phyloP scores from a whole-genome alignment of 2,329 filamentous ascomycete species.

The Phoma sp. region DNA sequence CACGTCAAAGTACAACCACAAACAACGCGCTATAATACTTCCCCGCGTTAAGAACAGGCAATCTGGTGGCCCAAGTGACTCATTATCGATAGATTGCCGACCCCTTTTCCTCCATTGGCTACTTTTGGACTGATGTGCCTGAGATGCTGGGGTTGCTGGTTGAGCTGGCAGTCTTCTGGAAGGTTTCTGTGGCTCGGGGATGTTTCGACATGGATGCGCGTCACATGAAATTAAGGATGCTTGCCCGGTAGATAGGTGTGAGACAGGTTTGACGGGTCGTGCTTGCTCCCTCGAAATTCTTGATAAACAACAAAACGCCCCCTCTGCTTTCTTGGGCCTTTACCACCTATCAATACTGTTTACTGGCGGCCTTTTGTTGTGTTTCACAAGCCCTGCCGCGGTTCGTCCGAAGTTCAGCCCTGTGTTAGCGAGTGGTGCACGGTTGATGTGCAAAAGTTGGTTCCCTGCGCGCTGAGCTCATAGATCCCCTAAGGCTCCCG shows the following conservation, averaged over 20 bases:
- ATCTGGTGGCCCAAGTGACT: conserved; percentile 24
- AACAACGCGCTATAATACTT: conserved; percentile 20
- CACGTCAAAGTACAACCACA: conserved; percentile 7
- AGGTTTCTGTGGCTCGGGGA: conserved; percentile 9
- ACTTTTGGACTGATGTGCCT: conserved; percentile 11
- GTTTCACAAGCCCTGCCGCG: conserved; percentile 11
- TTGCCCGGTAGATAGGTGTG: conserved; percentile 3
- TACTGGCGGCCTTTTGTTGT: conserved; percentile 8
- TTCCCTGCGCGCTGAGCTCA: conserved; percentile 21
- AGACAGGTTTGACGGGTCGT: conserved; percentile 15
- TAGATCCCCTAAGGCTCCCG: conserved; percentile 22
- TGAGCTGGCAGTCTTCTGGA: conserved; percentile 12
- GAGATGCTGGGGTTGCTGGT: conserved; percentile 15
- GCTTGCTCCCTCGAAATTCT: not conserved
- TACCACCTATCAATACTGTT: conserved; percentile 16
- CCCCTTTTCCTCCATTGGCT: conserved; percentile 32
- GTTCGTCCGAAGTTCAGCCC: conserved; percentile 16
- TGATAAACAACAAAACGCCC: conserved; percentile 5
- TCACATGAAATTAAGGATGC: conserved; percentile 33
- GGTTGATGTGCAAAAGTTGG: conserved; percentile 31
- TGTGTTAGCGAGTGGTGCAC: conserved; percentile 18
- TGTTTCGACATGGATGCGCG: conserved; percentile 28
- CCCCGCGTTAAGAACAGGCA: conserved; percentile 22
- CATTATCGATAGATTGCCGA: conserved; percentile 19
- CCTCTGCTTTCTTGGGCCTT: not conserved